Conservation (phyloP, 352 stramenopile genomes). For the Phytophthora pluvialis region DNA sequence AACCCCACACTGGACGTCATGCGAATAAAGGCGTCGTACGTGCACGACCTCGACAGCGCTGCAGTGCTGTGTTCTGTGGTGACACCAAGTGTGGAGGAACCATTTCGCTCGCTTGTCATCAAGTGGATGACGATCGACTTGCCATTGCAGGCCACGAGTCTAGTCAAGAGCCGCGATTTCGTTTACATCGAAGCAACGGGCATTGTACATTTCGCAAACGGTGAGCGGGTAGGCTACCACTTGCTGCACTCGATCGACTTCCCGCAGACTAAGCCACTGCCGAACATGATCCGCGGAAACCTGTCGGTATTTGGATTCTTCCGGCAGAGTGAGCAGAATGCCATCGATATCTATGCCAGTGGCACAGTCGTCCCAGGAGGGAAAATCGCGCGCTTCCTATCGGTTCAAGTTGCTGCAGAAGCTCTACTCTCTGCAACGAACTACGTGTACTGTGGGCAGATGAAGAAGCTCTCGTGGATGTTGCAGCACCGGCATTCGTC, state of each 20-base stretch:
- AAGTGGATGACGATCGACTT: conserved; percentile 43
- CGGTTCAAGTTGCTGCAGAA: conserved; percentile 33
- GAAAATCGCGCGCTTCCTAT: conserved; percentile 37
- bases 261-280: conserved; percentile 36
- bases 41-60: conserved; percentile 33
- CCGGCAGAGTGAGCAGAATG: conserved; percentile 41
- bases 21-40: conserved; percentile 37
- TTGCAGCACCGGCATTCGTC: conserved; percentile 20
- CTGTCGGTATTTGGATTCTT: conserved; percentile 51
- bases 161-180: conserved; percentile 37
- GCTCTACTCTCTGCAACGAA: conserved; percentile 37
- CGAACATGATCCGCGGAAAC: conserved; percentile 35
- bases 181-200: conserved; percentile 45
- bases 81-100: conserved; percentile 34
- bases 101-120: conserved; percentile 38
- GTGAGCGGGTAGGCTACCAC: conserved; percentile 42
- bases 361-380: conserved; percentile 32
- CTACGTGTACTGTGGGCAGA: conserved; percentile 51
- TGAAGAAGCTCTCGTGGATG: conserved; percentile 64
- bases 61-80: conserved; percentile 31
- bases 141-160: conserved; percentile 21
- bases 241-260: conserved; percentile 50
- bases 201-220: conserved; percentile 19
- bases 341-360: conserved; percentile 40
- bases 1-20: conserved; percentile 42